Percentiles rank a stretch among this genome's conserved stretches.
phyloP scores from a whole-genome alignment of 306 rosid genomes.

The Dalbergia oliveri region DNA sequence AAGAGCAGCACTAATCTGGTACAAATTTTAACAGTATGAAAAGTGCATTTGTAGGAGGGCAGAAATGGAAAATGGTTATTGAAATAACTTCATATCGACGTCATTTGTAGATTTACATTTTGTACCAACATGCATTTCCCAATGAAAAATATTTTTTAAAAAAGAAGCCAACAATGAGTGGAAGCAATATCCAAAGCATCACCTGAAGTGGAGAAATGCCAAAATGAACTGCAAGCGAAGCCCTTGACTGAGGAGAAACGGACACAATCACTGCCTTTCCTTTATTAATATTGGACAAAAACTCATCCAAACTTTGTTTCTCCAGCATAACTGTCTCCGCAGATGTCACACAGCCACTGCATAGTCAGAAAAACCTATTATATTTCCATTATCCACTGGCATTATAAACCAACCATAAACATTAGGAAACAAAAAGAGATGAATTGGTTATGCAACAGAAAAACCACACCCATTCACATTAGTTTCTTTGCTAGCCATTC shows the following conservation, averaged over 20 bases:
- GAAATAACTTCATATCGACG: background rate
- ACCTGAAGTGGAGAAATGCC: slow-evolving; percentile 91
- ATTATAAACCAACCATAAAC: slow-evolving; percentile 33
- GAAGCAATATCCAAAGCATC: slow-evolving; percentile 25
- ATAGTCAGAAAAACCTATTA: slow-evolving; percentile 46
- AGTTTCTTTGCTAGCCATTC: background rate
- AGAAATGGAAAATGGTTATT: too few species aligned
- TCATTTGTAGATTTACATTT: background rate
- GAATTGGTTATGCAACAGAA: background rate
- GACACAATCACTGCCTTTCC: slow-evolving; percentile 84
- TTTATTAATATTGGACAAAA: slow-evolving; percentile 67
- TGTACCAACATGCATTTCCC: too few species aligned
- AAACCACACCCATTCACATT: background rate
- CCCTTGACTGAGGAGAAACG: slow-evolving; percentile 93
- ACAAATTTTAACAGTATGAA: background rate
- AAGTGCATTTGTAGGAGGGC: background rate
- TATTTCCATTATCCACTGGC: background rate
- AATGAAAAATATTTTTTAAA: background rate
- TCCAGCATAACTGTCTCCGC: slow-evolving; percentile 97
- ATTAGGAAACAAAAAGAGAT: background rate
- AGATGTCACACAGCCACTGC: slow-evolving; percentile 95
- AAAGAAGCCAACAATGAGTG: background rate
- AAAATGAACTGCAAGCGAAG: slow-evolving; percentile 89
- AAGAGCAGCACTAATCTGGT: background rate
- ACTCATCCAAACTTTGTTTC: slow-evolving; percentile 97